Percentiles rank a stretch among this genome's conserved stretches.
Conservation (phyloP, 352 stramenopile genomes). For the Phytopythium litorale region DNA sequence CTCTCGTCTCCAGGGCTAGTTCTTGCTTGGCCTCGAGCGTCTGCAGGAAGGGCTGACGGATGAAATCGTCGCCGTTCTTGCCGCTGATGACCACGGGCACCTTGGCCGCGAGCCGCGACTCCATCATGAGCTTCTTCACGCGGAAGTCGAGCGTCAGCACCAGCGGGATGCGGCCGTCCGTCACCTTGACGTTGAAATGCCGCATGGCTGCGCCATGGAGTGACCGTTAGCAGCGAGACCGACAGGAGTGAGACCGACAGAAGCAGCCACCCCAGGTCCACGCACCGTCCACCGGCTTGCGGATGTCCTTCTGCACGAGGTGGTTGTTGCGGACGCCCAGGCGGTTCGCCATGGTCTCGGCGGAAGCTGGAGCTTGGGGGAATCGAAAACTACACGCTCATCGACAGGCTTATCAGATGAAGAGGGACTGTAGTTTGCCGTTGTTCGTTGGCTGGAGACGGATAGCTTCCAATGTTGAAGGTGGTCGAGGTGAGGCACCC, state of each 20-base stretch:
- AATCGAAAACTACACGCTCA: no score
- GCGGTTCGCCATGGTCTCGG: slow-evolving; percentile 4
- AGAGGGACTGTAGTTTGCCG: no score
- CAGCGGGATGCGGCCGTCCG: slow-evolving; percentile 56
- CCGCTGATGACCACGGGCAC: slow-evolving; percentile 79
- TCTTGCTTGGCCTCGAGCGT: slow-evolving; percentile 28
- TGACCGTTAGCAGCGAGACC: no score
- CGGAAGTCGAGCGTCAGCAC: slow-evolving; percentile 76
- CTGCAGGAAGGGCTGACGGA: slow-evolving; percentile 55
- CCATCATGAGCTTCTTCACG: slow-evolving; percentile 63
- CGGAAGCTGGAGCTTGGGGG: background rate
- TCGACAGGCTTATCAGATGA: no score
- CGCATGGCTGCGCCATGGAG: slow-evolving; percentile 26
- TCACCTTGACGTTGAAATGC: slow-evolving; percentile 50
- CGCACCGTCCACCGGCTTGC: slow-evolving; percentile 42
- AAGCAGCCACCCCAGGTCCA: no score
- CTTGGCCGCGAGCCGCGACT: slow-evolving; percentile 45
- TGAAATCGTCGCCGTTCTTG: slow-evolving; percentile 81
- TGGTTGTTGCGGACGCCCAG: slow-evolving; percentile 25
- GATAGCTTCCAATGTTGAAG: no score
- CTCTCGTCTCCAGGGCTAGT: no score
- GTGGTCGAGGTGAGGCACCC: no score
- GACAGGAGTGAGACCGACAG: no score
- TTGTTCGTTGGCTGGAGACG: no score
- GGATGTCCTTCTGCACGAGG: slow-evolving; percentile 55